Conservation (phyloP, 2,329 filamentous ascomycete species). For the Daldinia eschscholtzii region DNA sequence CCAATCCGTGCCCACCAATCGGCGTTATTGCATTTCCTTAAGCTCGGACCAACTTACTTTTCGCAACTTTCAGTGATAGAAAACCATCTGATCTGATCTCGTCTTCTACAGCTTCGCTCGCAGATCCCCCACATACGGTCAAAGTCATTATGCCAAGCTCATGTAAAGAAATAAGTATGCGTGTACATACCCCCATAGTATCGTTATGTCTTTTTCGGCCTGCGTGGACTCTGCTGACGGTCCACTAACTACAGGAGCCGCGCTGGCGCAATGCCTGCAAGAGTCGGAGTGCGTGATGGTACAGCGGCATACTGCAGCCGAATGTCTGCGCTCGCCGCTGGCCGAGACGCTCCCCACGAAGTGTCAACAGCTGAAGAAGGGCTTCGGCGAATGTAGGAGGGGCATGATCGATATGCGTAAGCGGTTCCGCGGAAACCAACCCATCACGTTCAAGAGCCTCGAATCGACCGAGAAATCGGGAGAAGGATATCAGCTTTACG, state of each 20-base stretch:
- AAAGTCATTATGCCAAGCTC: constrained; percentile 83
- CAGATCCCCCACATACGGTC: constrained; percentile 33
- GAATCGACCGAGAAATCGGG: constrained; percentile 71
- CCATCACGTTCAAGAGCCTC: constrained; percentile 74
- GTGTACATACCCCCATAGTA: constrained; percentile 1
- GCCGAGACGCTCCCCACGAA: constrained; percentile 83
- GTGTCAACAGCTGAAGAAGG: constrained; percentile 93
- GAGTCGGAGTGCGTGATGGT: constrained; percentile 97
- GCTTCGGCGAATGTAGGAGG: constrained; percentile 94
- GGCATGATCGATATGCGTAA: constrained; percentile 99
- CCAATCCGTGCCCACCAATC: constrained; percentile 30
- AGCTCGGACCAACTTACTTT: constrained; percentile 38
- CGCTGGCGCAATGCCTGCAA: constrained; percentile 93
- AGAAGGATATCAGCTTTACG: constrained; percentile 80
- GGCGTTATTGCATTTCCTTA: constrained; percentile 20
- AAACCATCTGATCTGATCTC: constrained; percentile 35
- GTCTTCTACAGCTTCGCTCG: constrained; percentile 8
- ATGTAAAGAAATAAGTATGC: constrained; percentile 94
- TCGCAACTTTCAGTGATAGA: constrained; percentile 31
- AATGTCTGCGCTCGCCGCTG: constrained; percentile 88
- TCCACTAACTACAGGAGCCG: constrained; percentile 73
- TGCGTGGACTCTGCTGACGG: constrained; percentile 27
- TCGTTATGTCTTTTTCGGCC: not conserved
- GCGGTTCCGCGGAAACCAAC: constrained; percentile 93
- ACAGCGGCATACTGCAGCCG: constrained; percentile 84